These are phyloP conservation scores for Trichoderma arundinaceum DNA, from an alignment of 2,329 filamentous ascomycete genomes.

Conservation along the genomic window DNA sequence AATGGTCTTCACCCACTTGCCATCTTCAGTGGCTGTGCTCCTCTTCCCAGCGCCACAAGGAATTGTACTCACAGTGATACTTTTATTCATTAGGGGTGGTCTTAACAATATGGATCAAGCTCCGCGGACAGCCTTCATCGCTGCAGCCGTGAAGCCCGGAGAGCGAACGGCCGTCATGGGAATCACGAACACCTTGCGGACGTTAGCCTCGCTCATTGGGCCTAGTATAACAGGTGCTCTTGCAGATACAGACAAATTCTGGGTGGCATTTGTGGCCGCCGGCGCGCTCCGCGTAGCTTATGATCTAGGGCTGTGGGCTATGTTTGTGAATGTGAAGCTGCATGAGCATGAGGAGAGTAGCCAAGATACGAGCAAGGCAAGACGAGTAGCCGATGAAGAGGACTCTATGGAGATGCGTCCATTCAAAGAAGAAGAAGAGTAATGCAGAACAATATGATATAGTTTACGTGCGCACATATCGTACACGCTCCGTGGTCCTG, in stretches of 20 bases:
- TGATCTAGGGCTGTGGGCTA: constrained; percentile 62
- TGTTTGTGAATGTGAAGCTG: constrained; percentile 65
- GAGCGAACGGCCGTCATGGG: constrained; percentile 75
- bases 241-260: constrained; percentile 59
- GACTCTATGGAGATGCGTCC: neutral
- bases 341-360: constrained; percentile 48
- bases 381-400: constrained; percentile 21
- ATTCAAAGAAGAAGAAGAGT: no score
- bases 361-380: neutral
- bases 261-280: constrained; percentile 66
- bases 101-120: constrained; percentile 74
- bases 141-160: constrained; percentile 66
- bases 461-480: no score
- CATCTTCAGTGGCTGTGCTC: constrained; percentile 65
- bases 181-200: constrained; percentile 66
- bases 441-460: no score
- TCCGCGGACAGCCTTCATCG: constrained; percentile 68
- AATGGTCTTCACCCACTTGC: constrained; percentile 67
- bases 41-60: constrained; percentile 62
- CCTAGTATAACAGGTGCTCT: constrained; percentile 62
- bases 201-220: constrained; percentile 60
- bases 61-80: constrained; percentile 57
- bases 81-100: constrained; percentile 64
- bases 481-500: no score
- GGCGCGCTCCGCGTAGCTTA: constrained; percentile 60